Evolutionary conservation across 768 basidiomycete genomes (phyloP).

Genomic region (Tephrocybe sp.): DNA sequence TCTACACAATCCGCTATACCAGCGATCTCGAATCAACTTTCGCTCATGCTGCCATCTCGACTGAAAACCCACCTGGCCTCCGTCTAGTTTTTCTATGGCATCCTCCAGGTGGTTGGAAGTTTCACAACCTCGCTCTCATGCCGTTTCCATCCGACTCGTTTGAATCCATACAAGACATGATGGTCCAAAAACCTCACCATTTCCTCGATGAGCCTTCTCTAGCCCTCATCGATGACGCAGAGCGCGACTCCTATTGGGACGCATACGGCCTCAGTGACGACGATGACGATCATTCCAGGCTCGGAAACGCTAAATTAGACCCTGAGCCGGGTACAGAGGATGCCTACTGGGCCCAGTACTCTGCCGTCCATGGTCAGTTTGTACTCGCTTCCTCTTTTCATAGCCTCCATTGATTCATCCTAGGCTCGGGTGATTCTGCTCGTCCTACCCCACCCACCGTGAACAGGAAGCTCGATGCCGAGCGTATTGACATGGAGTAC

Average conservation of each 20-base stretch:
- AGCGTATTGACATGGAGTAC: constrained; percentile 34
- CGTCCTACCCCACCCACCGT: constrained; percentile 49
- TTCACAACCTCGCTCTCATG: constrained; percentile 69
- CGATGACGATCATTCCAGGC: constrained; percentile 19
- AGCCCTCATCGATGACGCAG: constrained; percentile 33
- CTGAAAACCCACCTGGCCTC: constrained; percentile 32
- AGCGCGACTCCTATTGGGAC: constrained; percentile 70
- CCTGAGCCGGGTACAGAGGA: constrained; percentile 42
- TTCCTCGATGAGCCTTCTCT: constrained; percentile 29
- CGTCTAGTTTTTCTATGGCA: constrained; percentile 75
- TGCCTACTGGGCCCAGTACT: constrained; percentile 78
- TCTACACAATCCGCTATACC: constrained; percentile 32
- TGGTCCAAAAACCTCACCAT: constrained; percentile 27
- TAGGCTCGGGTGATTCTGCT: constrained; percentile 75
- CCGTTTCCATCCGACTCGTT: constrained; percentile 57
- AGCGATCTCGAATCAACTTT: constrained; percentile 51
- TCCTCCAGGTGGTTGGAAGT: constrained; percentile 54
- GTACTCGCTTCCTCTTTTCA: background rate
- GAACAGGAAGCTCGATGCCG: constrained; percentile 26
- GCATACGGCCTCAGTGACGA: constrained; percentile 50
- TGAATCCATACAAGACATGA: constrained; percentile 28
- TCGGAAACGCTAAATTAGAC: constrained; percentile 18
- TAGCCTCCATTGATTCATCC: constrained; percentile 2
- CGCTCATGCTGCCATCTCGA: constrained; percentile 57
- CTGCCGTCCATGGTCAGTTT: constrained; percentile 62